phyloP scores from a whole-genome alignment of 2,329 filamentous ascomycete species.

The Cladosporium halotolerans region DNA sequence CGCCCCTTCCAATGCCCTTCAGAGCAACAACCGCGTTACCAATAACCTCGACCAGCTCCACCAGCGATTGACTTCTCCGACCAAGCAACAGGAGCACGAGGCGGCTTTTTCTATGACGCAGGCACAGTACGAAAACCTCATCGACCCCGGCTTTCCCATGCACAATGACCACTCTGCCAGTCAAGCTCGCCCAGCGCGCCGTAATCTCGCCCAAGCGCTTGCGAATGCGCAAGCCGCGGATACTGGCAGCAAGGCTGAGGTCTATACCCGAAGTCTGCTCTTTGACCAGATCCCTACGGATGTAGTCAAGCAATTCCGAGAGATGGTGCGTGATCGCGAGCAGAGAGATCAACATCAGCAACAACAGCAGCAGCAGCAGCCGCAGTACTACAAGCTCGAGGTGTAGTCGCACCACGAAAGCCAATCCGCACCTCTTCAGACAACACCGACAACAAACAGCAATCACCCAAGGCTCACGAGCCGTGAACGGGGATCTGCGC shows the following conservation, averaged over 20 bases:
- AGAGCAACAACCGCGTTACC: constrained; percentile 1
- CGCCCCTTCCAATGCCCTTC: constrained; percentile 17
- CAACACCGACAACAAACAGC: neutral
- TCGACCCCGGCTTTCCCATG: constrained; percentile 53
- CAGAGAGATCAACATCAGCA: constrained; percentile 25
- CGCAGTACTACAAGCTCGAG: constrained; percentile 7
- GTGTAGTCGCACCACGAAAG: neutral
- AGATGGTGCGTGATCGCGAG: constrained; percentile 67
- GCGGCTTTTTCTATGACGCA: constrained; percentile 81
- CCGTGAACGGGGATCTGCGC: neutral
- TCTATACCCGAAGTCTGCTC: constrained; percentile 85
- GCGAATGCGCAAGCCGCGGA: constrained; percentile 49
- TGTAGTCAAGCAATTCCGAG: constrained; percentile 85
- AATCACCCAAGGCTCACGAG: neutral
- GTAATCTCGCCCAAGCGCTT: constrained; percentile 74
- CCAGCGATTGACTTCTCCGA: constrained; percentile 50
- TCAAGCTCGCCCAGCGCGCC: constrained; percentile 47
- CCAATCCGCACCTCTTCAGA: neutral
- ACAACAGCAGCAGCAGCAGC: constrained; percentile 7
- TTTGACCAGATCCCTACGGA: constrained; percentile 92
- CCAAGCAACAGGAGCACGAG: constrained; percentile 78
- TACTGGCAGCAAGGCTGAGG: constrained; percentile 65
- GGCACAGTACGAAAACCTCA: constrained; percentile 78
- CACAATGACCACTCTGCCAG: constrained; percentile 42
- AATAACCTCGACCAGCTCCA: constrained; percentile 36